phyloP scores from a whole-genome alignment of 495 filamentous ascomycete genomes.

The Annulohypoxylon nitens region DNA sequence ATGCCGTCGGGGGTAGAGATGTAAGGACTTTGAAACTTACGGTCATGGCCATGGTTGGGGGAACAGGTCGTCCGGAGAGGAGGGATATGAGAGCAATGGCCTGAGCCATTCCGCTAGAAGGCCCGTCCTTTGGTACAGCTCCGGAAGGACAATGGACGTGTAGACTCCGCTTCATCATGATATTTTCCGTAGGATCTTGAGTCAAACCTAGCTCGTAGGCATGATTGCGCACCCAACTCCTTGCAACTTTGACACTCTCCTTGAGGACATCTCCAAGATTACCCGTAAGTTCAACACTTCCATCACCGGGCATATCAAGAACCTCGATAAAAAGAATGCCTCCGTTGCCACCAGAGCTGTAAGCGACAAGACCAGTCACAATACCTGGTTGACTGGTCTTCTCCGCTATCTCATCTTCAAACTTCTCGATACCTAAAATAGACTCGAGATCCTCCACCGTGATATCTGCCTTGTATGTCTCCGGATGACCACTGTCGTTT shows the following conservation, averaged over 20 bases:
- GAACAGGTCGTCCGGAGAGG: constrained; percentile 88
- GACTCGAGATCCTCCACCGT: constrained; percentile 83
- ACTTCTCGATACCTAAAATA: constrained; percentile 93
- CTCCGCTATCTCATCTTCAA: constrained; percentile 95
- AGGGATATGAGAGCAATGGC: constrained; percentile 93
- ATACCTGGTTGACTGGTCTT: constrained; percentile 89
- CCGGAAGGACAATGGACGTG: constrained; percentile 98
- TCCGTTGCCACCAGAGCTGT: constrained; percentile 90
- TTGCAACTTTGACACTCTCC: constrained; percentile 95
- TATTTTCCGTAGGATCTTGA: constrained; percentile 82
- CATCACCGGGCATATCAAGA: constrained; percentile 94
- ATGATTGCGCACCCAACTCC: constrained; percentile 96
- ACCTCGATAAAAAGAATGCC: constrained; percentile 99
- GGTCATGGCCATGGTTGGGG: constrained; percentile 96
- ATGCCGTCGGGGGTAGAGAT: constrained; percentile 9
- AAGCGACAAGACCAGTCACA: constrained; percentile 97
- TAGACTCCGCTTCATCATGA: constrained; percentile 94
- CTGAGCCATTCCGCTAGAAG: constrained; percentile 91
- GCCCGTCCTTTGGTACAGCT: constrained; percentile 94
- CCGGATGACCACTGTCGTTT: constrained; percentile 76
- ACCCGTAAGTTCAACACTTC: constrained; percentile 94
- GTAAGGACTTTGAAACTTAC: constrained; percentile 50
- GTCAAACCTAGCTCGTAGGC: constrained; percentile 92
- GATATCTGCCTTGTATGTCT: constrained; percentile 80
- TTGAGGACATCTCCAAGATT: constrained; percentile 99